A percentile compares a stretch with the other conserved stretches of the same genome.
These are phyloP conservation scores for Sporothrix variecibatus DNA, from an alignment of 2,329 filamentous ascomycete genomes.

Conservation along the genomic window DNA sequence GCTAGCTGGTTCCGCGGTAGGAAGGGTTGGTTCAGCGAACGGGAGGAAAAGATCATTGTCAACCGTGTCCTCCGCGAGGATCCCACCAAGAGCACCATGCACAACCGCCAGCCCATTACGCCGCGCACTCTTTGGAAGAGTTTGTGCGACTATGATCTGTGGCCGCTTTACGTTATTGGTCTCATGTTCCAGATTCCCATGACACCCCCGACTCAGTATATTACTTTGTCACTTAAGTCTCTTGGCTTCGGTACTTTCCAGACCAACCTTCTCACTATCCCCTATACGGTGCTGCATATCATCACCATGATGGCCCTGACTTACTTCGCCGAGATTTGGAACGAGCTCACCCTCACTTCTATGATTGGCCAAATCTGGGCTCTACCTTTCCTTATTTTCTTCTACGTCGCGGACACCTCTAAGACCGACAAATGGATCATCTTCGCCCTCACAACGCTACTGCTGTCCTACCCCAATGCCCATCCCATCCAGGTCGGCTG, in stretches of 20 bases:
- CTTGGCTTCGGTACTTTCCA: conserved; percentile 63
- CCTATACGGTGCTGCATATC: conserved; percentile 45
- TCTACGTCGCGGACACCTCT: conserved; percentile 45
- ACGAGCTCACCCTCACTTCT: conserved; percentile 53
- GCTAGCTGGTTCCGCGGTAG: conserved; percentile 55
- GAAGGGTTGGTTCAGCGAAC: conserved; percentile 62
- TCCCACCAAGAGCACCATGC: conserved; percentile 61
- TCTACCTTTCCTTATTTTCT: conserved; percentile 58
- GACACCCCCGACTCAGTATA: conserved; percentile 52
- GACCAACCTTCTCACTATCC: conserved; percentile 65
- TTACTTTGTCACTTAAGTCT: conserved; percentile 59
- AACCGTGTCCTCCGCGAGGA: conserved; percentile 62
- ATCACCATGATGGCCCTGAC: conserved; percentile 43
- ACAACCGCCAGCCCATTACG: conserved; percentile 60
- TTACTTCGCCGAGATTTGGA: conserved; percentile 47
- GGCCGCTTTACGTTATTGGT: conserved; percentile 56
- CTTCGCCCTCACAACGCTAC: conserved; percentile 45
- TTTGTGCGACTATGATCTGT: conserved; percentile 43
- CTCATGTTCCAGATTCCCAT: conserved; percentile 57
- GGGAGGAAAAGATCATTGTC: conserved; percentile 61
- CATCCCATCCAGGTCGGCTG: conserved; percentile 53
- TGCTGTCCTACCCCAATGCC: conserved; percentile 46
- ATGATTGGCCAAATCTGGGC: conserved; percentile 59
- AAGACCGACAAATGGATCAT: conserved; percentile 45
- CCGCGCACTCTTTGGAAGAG: conserved; percentile 52